phyloP scores from a whole-genome alignment of 805 yeast genomes.

The Metschnikowia noctiluminum region DNA sequence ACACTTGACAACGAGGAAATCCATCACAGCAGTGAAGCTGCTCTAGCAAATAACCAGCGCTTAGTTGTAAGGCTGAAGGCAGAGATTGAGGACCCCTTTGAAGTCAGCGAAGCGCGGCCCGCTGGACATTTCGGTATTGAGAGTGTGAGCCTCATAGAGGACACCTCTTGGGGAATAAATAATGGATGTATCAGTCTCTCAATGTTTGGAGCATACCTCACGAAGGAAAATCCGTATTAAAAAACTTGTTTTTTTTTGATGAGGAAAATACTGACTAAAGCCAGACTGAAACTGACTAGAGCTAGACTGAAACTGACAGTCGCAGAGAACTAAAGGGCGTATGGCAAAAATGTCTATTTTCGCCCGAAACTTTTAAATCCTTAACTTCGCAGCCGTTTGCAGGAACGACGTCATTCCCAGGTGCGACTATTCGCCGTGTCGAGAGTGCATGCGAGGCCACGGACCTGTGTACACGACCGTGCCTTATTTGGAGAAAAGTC shows the following conservation, averaged over 20 bases:
- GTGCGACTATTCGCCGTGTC: neutral
- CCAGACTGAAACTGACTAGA: too few species aligned
- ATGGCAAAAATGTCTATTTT: too few species aligned
- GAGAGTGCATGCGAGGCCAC: neutral
- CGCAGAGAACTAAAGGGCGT: too few species aligned
- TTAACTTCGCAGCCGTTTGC: neutral
- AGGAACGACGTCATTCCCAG: neutral
- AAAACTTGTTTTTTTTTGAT: too few species aligned
- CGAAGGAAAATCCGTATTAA: slow-evolving; percentile 36
- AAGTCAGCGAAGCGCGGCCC: slow-evolving; percentile 11
- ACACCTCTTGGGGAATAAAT: slow-evolving; percentile 33
- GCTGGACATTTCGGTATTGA: slow-evolving; percentile 25
- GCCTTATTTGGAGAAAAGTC: neutral
- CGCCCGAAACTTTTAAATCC: too few species aligned
- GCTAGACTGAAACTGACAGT: too few species aligned
- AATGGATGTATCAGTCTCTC: slow-evolving; percentile 43
- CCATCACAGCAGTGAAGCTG: slow-evolving; percentile 29
- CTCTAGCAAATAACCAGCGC: slow-evolving; percentile 27
- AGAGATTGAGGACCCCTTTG: slow-evolving; percentile 10
- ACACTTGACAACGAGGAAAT: slow-evolving; percentile 33
- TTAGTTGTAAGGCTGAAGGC: slow-evolving; percentile 18
- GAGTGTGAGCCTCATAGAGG: slow-evolving; percentile 39
- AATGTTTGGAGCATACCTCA: slow-evolving; percentile 40
- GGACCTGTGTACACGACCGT: neutral
- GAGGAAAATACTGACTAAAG: too few species aligned